Evolutionary conservation across 345 rosid genomes (phyloP).

Genomic region (Psidium guajava): DNA sequence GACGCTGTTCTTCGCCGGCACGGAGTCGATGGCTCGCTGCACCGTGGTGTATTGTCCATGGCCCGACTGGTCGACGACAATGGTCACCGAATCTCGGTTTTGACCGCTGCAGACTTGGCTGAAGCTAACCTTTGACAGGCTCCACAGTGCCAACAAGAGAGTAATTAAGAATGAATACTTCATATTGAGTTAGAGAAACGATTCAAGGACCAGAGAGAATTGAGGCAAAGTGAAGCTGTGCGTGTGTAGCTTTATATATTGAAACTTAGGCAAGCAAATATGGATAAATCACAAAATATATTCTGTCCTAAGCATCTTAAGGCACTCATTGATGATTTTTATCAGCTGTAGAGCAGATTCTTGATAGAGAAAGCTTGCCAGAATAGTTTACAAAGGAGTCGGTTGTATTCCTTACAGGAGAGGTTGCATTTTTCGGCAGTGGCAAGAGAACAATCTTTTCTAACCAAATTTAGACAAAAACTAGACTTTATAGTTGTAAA

Average conservation of each 20-base stretch:
- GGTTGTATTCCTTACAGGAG: background rate
- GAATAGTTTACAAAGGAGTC: background rate
- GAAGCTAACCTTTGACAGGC: background rate
- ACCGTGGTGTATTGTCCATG: conserved; percentile 14
- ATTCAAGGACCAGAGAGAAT: too few species aligned
- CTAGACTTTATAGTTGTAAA: too few species aligned
- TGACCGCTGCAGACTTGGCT: background rate
- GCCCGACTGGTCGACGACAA: conserved; percentile 17
- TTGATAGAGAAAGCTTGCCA: background rate
- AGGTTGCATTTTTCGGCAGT: background rate
- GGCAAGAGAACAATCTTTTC: background rate
- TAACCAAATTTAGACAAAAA: too few species aligned
- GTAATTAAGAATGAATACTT: background rate
- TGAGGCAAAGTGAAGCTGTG: too few species aligned
- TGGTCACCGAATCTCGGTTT: background rate
- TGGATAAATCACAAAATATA: too few species aligned
- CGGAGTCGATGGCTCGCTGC: conserved; percentile 34
- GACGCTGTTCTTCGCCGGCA: conserved; percentile 11
- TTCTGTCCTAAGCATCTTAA: background rate
- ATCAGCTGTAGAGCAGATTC: too few species aligned
- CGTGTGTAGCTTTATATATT: too few species aligned
- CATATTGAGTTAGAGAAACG: too few species aligned
- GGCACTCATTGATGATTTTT: background rate
- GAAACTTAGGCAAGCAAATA: too few species aligned
- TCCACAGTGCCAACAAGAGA: background rate